A percentile compares a stretch with the other conserved stretches of the same genome.
These are phyloP conservation scores for Rhodocollybia butyracea DNA, from an alignment of 768 basidiomycete genomes.

Conservation along the genomic window DNA sequence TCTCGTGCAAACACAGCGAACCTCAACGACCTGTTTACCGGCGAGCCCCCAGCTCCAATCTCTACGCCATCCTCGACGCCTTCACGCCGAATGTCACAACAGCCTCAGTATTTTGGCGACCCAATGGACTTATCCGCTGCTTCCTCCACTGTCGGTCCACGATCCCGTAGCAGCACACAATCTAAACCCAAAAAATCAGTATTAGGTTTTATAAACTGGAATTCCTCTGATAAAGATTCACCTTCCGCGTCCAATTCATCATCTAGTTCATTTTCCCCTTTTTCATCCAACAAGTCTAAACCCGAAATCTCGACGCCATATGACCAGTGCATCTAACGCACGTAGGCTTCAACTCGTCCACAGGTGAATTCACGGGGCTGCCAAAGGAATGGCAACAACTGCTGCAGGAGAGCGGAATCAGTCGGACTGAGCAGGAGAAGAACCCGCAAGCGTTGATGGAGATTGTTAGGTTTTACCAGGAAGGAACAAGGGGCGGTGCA, in stretches of 20 bases:
- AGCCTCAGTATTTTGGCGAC: constrained; percentile 42
- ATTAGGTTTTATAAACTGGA: too few species aligned
- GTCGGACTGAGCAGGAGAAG: constrained; percentile 91
- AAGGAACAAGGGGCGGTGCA: constrained; percentile 76
- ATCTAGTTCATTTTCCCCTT: constrained; percentile 77
- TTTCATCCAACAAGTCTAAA: constrained; percentile 73
- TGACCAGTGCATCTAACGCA: constrained; percentile 99
- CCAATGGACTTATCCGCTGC: constrained; percentile 39
- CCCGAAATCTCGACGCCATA: constrained; percentile 98
- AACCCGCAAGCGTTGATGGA: constrained; percentile 98
- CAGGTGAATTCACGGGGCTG: constrained; percentile 95
- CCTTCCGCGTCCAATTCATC: too few species aligned
- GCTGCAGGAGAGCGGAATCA: constrained; percentile 93
- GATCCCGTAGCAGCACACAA: constrained; percentile 47
- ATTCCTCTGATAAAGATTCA: too few species aligned
- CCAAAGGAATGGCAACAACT: constrained; percentile 99
- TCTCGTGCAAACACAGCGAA: constrained; percentile 84
- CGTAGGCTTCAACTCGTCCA: constrained; percentile 98
- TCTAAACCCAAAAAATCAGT: constrained; percentile 62
- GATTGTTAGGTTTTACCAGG: constrained; percentile 98
- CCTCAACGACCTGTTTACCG: constrained; percentile 68
- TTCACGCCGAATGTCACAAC: not conserved
- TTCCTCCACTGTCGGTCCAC: constrained; percentile 27
- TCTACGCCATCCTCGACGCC: not conserved
- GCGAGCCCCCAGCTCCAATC: constrained; percentile 1